Base-by-base conservation (phyloP, 2,329 filamentous ascomycete genomes). In the Aureobasidium sp. region DNA sequence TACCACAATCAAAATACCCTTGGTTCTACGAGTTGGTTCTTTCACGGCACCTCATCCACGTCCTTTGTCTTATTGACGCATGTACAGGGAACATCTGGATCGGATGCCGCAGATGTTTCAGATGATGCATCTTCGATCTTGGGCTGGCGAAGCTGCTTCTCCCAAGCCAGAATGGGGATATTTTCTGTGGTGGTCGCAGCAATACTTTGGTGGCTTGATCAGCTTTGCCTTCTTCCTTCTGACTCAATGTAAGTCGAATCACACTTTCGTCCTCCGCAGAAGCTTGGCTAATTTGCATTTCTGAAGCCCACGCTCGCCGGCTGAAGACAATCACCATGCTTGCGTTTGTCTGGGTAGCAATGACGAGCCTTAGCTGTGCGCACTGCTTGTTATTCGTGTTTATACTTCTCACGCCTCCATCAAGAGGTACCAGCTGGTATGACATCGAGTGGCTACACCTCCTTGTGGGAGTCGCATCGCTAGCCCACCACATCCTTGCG, bases 361-460 rank as follows among this genome's bases (percentile, higher is more conserved):
- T 62, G 39, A 50, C 44, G 7, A 62, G 61, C 27, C 43, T 62
- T 27, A 50, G 50, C 29, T 62, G 43, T 34, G 61, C 61, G 7
- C 51, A 50, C 17, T 46, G 44, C 41, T 50, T 62, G 24, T 34
- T 62, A 1, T 57, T 56, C 32, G 8, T 34, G 12, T 62, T 47
- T 17, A 32, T 62, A 24, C 32, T 62, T 34, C 8, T 36, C n/a
- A 56, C 51, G 6, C 61, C 61, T 15, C 57, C 57, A 43, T 20
- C 24, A 36, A 29, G n/a, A 26, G 17, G 29, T 13, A 32, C 15
- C 10, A 34, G 32, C 29, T 51, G 47, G 47, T 51, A 20, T 24
- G 32, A 51, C 29, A 20, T 36, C 29, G 37, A 55, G 12, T 6
- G 3, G 15, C 36, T 55, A 37, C 51, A 55, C 34, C 5, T 5